phyloP scores from a whole-genome alignment of 768 basidiomycete species.

The Trametes coccinea region DNA sequence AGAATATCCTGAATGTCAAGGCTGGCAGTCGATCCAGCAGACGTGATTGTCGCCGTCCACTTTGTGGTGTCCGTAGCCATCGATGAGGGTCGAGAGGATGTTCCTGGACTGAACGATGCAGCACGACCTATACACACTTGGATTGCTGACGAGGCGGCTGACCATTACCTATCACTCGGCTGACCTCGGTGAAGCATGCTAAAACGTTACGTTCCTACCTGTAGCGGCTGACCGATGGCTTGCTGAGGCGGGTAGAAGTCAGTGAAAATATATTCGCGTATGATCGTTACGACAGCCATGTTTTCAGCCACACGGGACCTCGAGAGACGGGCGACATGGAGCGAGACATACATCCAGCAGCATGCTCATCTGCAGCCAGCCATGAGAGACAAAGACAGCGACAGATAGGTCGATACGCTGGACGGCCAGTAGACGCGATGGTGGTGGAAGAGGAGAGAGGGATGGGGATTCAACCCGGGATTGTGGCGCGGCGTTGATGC shows the following conservation, averaged over 20 bases:
- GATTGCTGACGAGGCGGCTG: not conserved
- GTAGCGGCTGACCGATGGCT: no score
- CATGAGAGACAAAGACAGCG: no score
- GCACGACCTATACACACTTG: not conserved
- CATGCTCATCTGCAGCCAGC: no score
- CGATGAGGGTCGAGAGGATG: not conserved
- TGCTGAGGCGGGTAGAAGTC: no score
- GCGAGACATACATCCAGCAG: no score
- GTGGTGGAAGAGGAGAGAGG: not conserved
- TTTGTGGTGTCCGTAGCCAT: not conserved
- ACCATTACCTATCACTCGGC: not conserved
- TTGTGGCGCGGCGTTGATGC: slow-evolving; percentile 17
- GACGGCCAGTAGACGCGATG: not conserved
- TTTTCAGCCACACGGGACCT: not conserved
- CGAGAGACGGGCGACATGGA: no score
- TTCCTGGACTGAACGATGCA: not conserved
- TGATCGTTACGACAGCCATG: no score
- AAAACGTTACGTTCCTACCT: no score
- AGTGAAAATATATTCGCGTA: no score
- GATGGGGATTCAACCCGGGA: no score
- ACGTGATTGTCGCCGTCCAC: not conserved
- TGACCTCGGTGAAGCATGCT: not conserved
- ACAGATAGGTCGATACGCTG: no score
- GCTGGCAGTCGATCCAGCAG: slow-evolving; percentile 12
- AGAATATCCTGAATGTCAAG: slow-evolving; percentile 19